A percentile compares a stretch with the other conserved stretches of the same genome.
Conservation (phyloP, 257 asterid genomes). For the Gynochthodes officinalis region DNA sequence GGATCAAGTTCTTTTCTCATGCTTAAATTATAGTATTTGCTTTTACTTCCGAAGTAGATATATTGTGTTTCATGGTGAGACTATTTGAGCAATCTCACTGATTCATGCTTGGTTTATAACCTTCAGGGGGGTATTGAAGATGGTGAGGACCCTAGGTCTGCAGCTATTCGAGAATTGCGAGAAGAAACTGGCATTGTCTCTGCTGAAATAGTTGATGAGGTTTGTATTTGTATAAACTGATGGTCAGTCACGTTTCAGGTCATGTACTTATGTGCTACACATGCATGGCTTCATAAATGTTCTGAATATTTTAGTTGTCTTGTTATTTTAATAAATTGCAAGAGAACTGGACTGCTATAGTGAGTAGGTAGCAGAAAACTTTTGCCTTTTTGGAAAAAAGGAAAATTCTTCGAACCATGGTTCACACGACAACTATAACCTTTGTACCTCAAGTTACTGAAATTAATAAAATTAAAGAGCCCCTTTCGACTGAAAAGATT, state of each 20-base stretch:
- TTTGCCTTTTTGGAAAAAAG: background rate
- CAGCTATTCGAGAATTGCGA: slow-evolving; percentile 82
- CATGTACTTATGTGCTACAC: too few relatives aligned
- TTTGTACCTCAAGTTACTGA: background rate
- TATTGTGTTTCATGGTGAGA: slow-evolving; percentile 1
- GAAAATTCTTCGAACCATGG: background rate
- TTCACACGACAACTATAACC: background rate
- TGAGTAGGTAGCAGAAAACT: background rate
- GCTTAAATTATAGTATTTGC: background rate
- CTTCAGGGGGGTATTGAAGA: slow-evolving; percentile 94
- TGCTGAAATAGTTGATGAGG: slow-evolving; percentile 88
- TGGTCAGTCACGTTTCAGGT: background rate
- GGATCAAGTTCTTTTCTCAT: background rate
- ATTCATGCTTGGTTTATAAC: slow-evolving; percentile 13
- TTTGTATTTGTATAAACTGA: slow-evolving; percentile 30
- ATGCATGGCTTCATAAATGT: background rate
- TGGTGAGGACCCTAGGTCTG: slow-evolving; percentile 91
- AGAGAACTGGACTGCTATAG: background rate
- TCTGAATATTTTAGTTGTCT: background rate
- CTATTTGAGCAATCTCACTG: slow-evolving; percentile 8
- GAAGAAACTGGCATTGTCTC: slow-evolving; percentile 96
- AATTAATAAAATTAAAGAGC: background rate
- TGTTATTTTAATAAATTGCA: background rate
- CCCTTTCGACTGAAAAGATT: background rate
- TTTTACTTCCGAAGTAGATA: background rate